phyloP scores from a whole-genome alignment of 495 filamentous ascomycete genomes.

The Rostrohypoxylon terebratum region DNA sequence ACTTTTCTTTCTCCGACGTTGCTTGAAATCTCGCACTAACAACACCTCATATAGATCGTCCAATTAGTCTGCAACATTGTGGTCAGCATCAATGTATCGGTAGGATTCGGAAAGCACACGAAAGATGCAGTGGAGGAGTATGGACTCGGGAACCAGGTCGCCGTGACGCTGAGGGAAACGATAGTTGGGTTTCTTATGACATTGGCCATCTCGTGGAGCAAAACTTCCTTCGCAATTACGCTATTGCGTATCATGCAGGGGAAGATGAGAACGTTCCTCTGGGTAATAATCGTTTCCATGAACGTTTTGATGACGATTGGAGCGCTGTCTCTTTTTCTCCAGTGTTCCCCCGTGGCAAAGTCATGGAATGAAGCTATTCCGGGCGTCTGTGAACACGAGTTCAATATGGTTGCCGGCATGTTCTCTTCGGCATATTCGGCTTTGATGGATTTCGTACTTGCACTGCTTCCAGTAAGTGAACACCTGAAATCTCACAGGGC shows the following conservation, averaged over 20 bases:
- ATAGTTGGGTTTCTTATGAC: constrained; percentile 4
- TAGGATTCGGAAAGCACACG: constrained; percentile 1
- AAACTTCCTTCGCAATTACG: constrained; percentile 2
- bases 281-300: background rate
- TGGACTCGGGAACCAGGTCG: background rate
- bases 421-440: constrained; percentile 9
- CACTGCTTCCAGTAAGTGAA: constrained; percentile 7
- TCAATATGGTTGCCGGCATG: background rate
- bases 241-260: background rate
- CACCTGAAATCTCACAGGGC: background rate
- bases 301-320: constrained; percentile 1
- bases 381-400: background rate
- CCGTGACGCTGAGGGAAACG: background rate
- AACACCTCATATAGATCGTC: background rate
- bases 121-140: background rate
- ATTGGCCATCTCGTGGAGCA: background rate
- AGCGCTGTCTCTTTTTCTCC: background rate
- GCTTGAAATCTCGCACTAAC: background rate
- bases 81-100: constrained; percentile 1
- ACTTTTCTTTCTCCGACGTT: background rate
- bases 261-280: background rate
- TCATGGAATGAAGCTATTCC: constrained; percentile 1
- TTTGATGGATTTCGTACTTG: constrained; percentile 4
- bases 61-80: background rate
- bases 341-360: background rate